Evolutionary conservation across 75 land plant species (phyloP), one percentile per base, ranked within the genome.

Genomic region (Pinus taeda): DNA sequence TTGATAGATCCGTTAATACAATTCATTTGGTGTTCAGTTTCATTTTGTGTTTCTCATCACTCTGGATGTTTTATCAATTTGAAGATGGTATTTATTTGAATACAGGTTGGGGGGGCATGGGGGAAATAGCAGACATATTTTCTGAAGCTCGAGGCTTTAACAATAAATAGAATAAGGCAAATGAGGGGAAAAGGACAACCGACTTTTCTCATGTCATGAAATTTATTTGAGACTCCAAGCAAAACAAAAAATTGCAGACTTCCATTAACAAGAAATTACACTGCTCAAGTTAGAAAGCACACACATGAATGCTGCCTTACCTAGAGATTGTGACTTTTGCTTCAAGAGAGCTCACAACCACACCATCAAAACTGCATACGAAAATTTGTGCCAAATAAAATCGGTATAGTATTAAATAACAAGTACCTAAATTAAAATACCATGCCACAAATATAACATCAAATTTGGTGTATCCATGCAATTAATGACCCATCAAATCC

Each of bases 341-440:
- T 76, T 84, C 80, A 75, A 90, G 82, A 63, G 94, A 94, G 75
- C 77, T 84, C 57, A 87, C 87, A 81, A 96, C 81, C 75, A 96
- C 84, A 61, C 98, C 98, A 84, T 90, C 92, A 74, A 85, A 96
- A 70, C 99, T 95, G 92, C 87, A 91, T 69, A 76, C 57, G 59
- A 3, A 18, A 69, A 14, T 53, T 1, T 26, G 14, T 56, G 59
- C 57, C 74, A 73, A 73, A 22, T 15, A 73, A 56, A 73, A 55
- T 26, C 5, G 36, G 36, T 17, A 14, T 71, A 73, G 5, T 69
- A 11, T 67, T 67, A 67, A 18, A n/a, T 6, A 67, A 13, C 20
- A 26, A 8, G 33, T 76, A 36, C 33, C 3, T 74, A 26, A 17
- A 36, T 76, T 39, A 33, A 65, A 61, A 20, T n/a, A n/a, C 39